Conservation (phyloP, 352 stramenopile species). For the Phytophthora nicotianae region DNA sequence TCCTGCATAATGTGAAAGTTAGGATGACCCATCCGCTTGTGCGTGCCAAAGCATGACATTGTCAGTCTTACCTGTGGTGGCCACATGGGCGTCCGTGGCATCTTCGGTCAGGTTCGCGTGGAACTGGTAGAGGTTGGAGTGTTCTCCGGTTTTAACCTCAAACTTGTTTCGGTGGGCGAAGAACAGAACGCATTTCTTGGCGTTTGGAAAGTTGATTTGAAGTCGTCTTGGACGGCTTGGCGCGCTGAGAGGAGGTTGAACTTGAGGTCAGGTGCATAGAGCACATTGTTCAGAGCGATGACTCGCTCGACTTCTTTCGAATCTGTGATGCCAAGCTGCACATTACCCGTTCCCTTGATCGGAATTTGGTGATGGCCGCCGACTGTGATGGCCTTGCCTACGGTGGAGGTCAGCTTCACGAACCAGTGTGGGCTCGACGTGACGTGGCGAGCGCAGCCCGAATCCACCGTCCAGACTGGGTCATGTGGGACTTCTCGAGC, state of each 20-base stretch:
- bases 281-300: conserved; percentile 2
- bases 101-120: not conserved
- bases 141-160: not conserved
- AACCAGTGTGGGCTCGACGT: too few species aligned
- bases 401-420: not conserved
- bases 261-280: conserved; percentile 4
- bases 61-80: not conserved
- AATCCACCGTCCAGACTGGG: conserved; percentile 18
- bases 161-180: conserved; percentile 2
- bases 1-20: conserved; percentile 6
- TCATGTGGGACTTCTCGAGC: not conserved
- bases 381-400: not conserved
- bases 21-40: conserved; percentile 1
- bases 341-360: conserved; percentile 8
- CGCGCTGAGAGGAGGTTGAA: conserved; percentile 2
- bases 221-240: conserved; percentile 16
- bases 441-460: conserved; percentile 13
- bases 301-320: conserved; percentile 12
- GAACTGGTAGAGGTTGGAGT: not conserved
- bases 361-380: not conserved
- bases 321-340: conserved; percentile 19
- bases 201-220: conserved; percentile 21
- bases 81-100: not conserved
- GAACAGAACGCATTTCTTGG: too few species aligned
- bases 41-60: conserved; percentile 1